Percentiles rank a stretch among this genome's conserved stretches.
phyloP scores from a whole-genome alignment of 192 early-diverging fungal species.

The Irineochytrium annulatum region DNA sequence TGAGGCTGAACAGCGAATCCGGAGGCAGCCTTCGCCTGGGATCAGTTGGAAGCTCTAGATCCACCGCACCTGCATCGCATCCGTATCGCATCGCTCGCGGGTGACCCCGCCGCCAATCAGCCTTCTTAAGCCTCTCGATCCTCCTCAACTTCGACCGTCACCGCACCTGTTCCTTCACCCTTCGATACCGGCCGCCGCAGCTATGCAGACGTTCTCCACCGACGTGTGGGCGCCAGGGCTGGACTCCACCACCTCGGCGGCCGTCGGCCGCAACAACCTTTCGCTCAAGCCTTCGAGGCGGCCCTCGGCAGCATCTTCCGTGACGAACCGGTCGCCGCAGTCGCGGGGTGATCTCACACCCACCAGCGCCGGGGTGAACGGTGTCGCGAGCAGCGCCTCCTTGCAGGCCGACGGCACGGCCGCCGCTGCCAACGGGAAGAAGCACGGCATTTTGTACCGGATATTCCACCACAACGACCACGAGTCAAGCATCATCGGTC shows the following conservation, averaged over 20 bases:
- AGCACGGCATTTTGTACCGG: constrained; percentile 33
- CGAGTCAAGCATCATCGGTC: constrained; percentile 22
- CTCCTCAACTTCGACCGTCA: too few relatives aligned
- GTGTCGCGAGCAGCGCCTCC: constrained; percentile 11
- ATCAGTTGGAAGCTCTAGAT: too few relatives aligned
- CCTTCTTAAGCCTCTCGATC: too few relatives aligned
- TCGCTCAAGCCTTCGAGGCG: too few relatives aligned
- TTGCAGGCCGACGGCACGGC: not conserved
- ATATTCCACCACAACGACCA: constrained; percentile 33
- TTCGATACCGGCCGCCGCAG: too few relatives aligned
- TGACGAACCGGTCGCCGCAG: not conserved
- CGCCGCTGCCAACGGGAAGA: not conserved
- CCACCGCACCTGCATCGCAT: too few relatives aligned
- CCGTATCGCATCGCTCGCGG: too few relatives aligned
- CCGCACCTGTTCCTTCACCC: too few relatives aligned
- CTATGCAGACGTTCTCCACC: constrained; percentile 26
- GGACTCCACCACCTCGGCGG: not conserved
- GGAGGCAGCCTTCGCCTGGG: too few relatives aligned
- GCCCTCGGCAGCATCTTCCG: not conserved
- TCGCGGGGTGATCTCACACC: not conserved
- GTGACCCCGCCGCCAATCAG: too few relatives aligned
- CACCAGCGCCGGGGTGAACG: constrained; percentile 1
- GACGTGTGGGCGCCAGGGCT: constrained; percentile 36
- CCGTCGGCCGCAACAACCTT: not conserved
- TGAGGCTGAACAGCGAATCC: too few relatives aligned